Conservation (phyloP, 23 red algal genomes). For the Gracilaria vermiculophylla region DNA sequence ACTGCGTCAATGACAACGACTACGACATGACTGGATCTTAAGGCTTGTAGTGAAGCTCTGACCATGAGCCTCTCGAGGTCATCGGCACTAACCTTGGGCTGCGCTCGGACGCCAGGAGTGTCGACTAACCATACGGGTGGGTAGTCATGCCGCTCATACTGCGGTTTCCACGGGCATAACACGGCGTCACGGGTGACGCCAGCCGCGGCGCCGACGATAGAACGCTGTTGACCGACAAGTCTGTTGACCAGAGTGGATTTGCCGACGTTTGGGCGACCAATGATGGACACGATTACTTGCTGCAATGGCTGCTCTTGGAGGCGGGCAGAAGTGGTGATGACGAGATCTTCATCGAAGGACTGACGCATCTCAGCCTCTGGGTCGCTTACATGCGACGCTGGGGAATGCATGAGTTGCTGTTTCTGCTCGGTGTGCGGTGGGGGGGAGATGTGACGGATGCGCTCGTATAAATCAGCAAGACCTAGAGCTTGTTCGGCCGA, state of each 20-base stretch:
- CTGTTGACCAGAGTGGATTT: constrained; percentile 88
- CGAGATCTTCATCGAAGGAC: constrained; percentile 50
- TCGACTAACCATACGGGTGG: constrained; percentile 73
- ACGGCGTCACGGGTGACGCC: constrained; percentile 96
- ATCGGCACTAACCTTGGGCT: constrained; percentile 17
- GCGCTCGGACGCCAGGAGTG: constrained; percentile 81
- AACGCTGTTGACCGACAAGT: constrained; percentile 75
- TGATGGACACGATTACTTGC: constrained; percentile 63
- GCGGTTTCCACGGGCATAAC: constrained; percentile 56
- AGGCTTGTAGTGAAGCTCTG: constrained; percentile 35
- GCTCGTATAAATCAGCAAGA: constrained; percentile 80
- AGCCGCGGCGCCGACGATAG: constrained; percentile 75
- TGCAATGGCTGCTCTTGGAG: constrained; percentile 16
- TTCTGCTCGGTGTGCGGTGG: background rate
- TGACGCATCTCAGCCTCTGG: background rate
- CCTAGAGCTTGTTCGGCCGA: constrained; percentile 83
- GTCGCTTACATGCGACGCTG: background rate
- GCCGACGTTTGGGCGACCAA: constrained; percentile 98
- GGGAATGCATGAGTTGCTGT: background rate
- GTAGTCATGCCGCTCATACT: background rate
- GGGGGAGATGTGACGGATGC: background rate
- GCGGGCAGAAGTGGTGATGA: constrained; percentile 4
- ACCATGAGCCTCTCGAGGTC: constrained; percentile 63
- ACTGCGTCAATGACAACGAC: constrained; percentile 71
- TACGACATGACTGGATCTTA: constrained; percentile 75